Evolutionary conservation across 1,284 basidiomycete genomes (phyloP).

Genomic region (Volvariella volvacea): DNA sequence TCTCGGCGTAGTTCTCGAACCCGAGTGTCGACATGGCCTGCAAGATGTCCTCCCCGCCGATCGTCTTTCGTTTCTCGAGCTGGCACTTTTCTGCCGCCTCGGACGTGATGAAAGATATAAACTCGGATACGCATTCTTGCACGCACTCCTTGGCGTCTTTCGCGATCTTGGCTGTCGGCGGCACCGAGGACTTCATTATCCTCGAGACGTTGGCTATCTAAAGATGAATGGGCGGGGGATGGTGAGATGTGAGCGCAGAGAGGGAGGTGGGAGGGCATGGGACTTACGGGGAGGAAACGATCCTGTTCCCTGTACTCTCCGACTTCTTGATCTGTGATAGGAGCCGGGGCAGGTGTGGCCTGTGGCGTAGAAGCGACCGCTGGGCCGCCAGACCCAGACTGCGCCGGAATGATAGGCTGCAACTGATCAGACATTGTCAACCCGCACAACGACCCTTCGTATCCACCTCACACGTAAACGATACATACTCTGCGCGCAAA

Average conservation of each 20-base stretch:
- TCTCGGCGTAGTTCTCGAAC: constrained; percentile 93
- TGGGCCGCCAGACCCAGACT: constrained; percentile 37
- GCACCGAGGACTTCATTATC: constrained; percentile 90
- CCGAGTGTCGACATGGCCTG: constrained; percentile 86
- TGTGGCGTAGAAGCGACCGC: constrained; percentile 28
- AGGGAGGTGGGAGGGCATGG: neutral
- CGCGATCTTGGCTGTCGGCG: constrained; percentile 90
- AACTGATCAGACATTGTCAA: constrained; percentile 46
- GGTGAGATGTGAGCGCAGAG: neutral
- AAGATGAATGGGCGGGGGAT: constrained; percentile 3
- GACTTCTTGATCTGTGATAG: constrained; percentile 87
- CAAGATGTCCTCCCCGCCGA: constrained; percentile 88
- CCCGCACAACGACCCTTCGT: too few relatives aligned
- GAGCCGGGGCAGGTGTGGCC: constrained; percentile 50
- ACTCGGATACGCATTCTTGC: constrained; percentile 94
- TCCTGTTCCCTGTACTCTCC: constrained; percentile 92
- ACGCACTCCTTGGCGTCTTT: constrained; percentile 97
- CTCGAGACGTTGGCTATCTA: constrained; percentile 94
- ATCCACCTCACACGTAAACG: too few relatives aligned
- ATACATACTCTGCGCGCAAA: too few relatives aligned
- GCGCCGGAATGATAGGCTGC: constrained; percentile 51
- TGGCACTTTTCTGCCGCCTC: constrained; percentile 88
- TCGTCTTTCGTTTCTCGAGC: constrained; percentile 71
- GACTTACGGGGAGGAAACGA: constrained; percentile 74
- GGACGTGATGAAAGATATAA: constrained; percentile 91